Base-by-base conservation (phyloP, 768 basidiomycete species). In the Xerocomellus dryophilus region DNA sequence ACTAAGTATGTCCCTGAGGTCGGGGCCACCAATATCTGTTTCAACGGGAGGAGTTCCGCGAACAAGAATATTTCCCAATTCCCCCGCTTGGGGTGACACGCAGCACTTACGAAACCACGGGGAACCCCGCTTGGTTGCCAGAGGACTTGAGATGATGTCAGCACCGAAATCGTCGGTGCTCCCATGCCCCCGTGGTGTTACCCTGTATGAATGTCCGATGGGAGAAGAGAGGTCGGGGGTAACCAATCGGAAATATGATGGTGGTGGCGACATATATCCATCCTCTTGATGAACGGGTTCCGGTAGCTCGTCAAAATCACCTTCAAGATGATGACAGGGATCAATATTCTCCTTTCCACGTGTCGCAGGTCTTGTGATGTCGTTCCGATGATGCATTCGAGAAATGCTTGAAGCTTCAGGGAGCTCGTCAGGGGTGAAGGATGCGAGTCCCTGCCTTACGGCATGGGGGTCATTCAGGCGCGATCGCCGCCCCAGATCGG, bases 261-360 rank as follows among this genome's bases (percentile, higher is more conserved):
- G 72, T 9, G 80, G 72, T 15, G 88, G 89, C n/a, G 90, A 90
- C 49, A 88, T 76, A 69, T 92, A 93, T 15, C 90, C 90, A 56
- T 88, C 88, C 65, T 92, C 90, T 70, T 90, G 90, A 63, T 77
- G 75, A 15, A 89, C 81, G 10, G 60, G 63, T 47, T 81, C 76
- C 32, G 66, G 60, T 43, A 55, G 62, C 23, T 76, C 67, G 29
- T 75, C 71, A 8, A 73, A 71, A 53, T 80, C 73, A 36, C 73
- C 70, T 52, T 77, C 76, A 52, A 72, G 67, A 47, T 74, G 71
- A 20, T 61, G 61, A 39, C 71, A 71, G 34, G 72, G 72, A 36
- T 72, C 69, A 20, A 72, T 71, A 47, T 74, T 75, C 18, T 73
- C 78, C 44, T 72, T 68, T 56, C 68, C 67, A 8, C 72, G 66